Evolutionary conservation across 371 early-diverging fungal genomes (phyloP), one percentile per base, ranked within the genome.

Genomic region (Mycotypha africana): DNA sequence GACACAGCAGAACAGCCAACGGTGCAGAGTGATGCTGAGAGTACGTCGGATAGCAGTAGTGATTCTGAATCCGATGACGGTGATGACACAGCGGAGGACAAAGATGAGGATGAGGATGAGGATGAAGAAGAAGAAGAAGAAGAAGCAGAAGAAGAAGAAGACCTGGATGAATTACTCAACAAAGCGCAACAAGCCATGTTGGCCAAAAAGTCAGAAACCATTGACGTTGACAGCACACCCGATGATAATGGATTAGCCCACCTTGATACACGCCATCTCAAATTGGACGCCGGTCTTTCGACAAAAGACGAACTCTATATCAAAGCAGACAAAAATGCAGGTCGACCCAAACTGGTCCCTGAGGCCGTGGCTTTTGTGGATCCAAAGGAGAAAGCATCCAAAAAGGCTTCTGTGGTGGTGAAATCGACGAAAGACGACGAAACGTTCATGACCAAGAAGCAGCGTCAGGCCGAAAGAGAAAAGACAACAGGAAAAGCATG

Each of bases 401-500:
- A 53, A 19, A 53, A 63, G 11, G 52, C 58, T 15, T 8, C 60
- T 3, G 45, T 53, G 10, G 49, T 56, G 1, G 34, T 65, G 1
- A 48, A 53, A 15, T 43, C 58, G 2, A 51, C 20, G 30, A 61
- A 61, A 24, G 38, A 57, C 5, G 51, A 57, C 16, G 56, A 43
- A 11, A 45, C 56, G 8, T n/a, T 28, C 22, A 14, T 56, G 5
- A 58, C 46, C 40, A 45, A 51, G 40, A 60, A 58, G 30, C 58
- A 69, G 46, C 57, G 67, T 15, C 69, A 73, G 60, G 49, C 62
- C 40, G 76, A 79, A 42, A 65, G 76, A 47, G 82, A 78, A 50
- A 70, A 79, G 60, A 85, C 84, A 0, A 56, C 84, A 3, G 90
- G 89, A 7, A 74, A 75, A 35, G 80, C 84, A 38, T 97, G 98